These are phyloP conservation scores for Komagataella populi DNA, from an alignment of 805 yeast species.

Conservation along the genomic window DNA sequence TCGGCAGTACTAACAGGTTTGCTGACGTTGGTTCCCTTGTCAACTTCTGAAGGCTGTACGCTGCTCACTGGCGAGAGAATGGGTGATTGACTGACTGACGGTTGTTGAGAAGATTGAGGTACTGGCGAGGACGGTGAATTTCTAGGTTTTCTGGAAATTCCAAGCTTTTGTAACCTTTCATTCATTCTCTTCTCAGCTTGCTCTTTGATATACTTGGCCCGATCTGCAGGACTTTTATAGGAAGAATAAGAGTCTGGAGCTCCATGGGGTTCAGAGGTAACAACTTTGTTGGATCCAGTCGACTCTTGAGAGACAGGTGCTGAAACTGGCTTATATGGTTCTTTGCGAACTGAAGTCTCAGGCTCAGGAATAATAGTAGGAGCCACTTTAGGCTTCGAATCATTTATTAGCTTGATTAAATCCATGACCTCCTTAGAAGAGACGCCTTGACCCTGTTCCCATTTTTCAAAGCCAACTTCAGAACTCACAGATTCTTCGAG, in stretches of 20 bases:
- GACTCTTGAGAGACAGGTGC: neutral
- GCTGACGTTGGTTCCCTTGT: constrained; percentile 1
- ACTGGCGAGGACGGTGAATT: constrained; percentile 3
- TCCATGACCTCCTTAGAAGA: constrained; percentile 44
- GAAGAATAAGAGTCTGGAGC: constrained; percentile 8
- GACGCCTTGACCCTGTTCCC: constrained; percentile 76
- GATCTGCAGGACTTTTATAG: constrained; percentile 42
- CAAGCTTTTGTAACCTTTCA: constrained; percentile 71
- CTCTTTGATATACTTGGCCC: constrained; percentile 72
- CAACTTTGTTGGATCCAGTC: constrained; percentile 1
- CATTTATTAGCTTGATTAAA: constrained; percentile 44
- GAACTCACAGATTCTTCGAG: constrained; percentile 16
- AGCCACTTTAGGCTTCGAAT: constrained; percentile 12
- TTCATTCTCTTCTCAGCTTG: constrained; percentile 76
- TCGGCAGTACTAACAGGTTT: constrained; percentile 2
- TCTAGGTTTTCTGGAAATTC: constrained; percentile 34
- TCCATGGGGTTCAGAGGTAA: constrained; percentile 1
- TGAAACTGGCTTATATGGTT: neutral
- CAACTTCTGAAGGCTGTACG: neutral
- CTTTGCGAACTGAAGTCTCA: constrained; percentile 1
- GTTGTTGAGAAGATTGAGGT: neutral
- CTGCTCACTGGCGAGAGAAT: constrained; percentile 6
- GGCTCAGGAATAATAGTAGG: constrained; percentile 6
- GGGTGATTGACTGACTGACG: constrained; percentile 4
- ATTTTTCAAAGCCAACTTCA: constrained; percentile 46